A percentile compares a stretch with the other conserved stretches of the same genome.
Conservation (phyloP, 345 rosid species). For the Citrus sp. region DNA sequence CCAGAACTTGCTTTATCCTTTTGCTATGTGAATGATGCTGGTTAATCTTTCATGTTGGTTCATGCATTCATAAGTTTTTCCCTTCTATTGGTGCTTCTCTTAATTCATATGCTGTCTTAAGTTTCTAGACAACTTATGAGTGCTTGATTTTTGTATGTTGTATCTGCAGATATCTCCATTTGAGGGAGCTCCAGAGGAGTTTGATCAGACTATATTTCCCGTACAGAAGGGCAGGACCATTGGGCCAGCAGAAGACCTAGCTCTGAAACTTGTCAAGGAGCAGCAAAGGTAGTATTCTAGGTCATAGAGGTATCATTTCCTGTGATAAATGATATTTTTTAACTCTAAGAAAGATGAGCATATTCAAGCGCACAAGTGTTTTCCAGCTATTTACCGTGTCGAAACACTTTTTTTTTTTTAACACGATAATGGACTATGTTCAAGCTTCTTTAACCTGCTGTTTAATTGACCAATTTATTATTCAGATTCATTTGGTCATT, state of each 20-base stretch:
- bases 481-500: not conserved
- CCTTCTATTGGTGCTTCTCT: not conserved
- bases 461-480: not conserved
- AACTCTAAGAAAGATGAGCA: not conserved
- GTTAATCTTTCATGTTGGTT: not conserved
- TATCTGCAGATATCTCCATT: constrained; percentile 64
- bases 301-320: not conserved
- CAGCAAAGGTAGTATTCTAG: constrained; percentile 60
- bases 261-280: constrained; percentile 59
- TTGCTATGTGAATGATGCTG: not conserved
- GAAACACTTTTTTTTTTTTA: not conserved
- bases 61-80: not conserved
- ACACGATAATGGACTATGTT: not conserved
- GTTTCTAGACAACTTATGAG: not conserved
- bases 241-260: constrained; percentile 54
- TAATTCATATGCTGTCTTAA: not conserved
- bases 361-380: not conserved
- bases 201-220: constrained; percentile 78
- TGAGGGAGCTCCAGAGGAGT: constrained; percentile 87
- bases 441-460: not conserved
- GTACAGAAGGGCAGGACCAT: constrained; percentile 57
- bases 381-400: not conserved
- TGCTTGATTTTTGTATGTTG: not conserved
- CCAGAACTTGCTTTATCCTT: too few relatives aligned
- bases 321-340: not conserved